Evolutionary conservation across 108 stramenopile species (phyloP).

Genomic region (Ochromonas danica): DNA sequence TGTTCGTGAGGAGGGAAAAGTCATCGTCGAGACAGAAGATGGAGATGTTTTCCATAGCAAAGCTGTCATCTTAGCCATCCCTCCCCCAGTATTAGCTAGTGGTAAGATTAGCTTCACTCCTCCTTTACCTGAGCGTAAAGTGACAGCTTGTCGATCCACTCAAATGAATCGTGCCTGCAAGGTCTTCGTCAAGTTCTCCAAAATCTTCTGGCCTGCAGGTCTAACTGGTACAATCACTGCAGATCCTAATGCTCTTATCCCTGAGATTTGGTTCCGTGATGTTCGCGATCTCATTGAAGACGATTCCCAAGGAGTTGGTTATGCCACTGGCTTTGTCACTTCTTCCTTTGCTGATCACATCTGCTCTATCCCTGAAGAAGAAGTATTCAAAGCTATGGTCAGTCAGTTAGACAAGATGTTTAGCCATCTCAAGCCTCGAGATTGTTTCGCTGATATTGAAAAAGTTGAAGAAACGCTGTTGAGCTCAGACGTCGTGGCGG

Average conservation of each 20-base stretch:
- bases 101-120: not conserved
- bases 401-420: not conserved
- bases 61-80: not conserved
- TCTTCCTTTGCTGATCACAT: not conserved
- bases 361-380: not conserved
- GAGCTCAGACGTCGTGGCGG: not conserved
- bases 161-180: not conserved
- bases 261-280: conserved; percentile 31
- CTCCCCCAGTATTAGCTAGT: not conserved
- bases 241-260: not conserved
- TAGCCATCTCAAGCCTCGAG: not conserved
- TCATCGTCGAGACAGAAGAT: not conserved
- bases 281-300: not conserved
- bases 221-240: not conserved
- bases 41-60: not conserved
- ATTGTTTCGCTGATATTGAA: not conserved
- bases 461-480: not conserved
- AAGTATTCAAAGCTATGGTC: not conserved
- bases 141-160: not conserved
- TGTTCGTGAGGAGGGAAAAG: not conserved
- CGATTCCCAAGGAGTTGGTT: not conserved
- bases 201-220: not conserved
- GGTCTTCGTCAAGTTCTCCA: not conserved
- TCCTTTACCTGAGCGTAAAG: not conserved
- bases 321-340: conserved; percentile 7